Evolutionary conservation across 225 moss, liverwort and hornwort species (phyloP).

Genomic region (Rhytidiadelphus loreus): DNA sequence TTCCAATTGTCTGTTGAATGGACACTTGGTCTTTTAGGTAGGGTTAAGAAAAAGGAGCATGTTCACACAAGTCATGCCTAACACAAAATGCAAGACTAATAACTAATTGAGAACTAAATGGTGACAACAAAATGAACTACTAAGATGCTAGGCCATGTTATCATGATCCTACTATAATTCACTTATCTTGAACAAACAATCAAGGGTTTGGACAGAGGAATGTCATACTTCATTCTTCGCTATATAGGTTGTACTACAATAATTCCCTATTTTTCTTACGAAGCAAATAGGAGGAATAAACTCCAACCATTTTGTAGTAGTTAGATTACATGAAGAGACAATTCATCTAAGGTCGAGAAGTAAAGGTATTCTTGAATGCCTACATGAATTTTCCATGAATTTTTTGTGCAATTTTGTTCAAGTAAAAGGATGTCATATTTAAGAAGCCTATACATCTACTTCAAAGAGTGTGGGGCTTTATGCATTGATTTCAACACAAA

Average conservation of each 20-base stretch:
- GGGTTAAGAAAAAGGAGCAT: not conserved
- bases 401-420: not conserved
- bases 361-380: not conserved
- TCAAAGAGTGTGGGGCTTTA: accelerated
- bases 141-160: not conserved
- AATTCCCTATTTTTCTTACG: accelerated
- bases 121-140: not conserved
- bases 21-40: not conserved
- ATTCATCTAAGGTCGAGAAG: not conserved
- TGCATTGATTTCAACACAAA: not conserved
- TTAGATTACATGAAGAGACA: not conserved
- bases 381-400: not conserved
- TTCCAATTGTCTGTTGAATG: not conserved
- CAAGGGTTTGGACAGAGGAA: accelerated
- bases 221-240: not conserved
- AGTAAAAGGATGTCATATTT: not conserved
- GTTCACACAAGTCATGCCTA: too few relatives aligned
- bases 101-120: accelerated
- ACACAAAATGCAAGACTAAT: not conserved
- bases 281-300: not conserved
- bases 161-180: too few relatives aligned
- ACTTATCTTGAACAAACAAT: not conserved
- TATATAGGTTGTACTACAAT: not conserved
- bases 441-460: not conserved
- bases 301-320: not conserved